Evolutionary conservation across 306 rosid species (phyloP).

Genomic region (Canavalia gladiata): DNA sequence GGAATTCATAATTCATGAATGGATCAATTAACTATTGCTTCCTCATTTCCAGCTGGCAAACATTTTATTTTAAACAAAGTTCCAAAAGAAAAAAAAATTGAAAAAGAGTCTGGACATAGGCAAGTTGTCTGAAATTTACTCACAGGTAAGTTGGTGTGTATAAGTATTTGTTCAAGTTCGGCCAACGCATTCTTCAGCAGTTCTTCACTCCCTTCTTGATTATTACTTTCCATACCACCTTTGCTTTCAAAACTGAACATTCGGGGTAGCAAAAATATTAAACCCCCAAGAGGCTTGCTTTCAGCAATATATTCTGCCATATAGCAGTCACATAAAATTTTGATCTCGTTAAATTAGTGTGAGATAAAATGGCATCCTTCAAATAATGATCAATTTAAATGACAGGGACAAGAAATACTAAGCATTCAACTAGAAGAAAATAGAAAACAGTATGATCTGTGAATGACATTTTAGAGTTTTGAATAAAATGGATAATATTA

Average conservation of each 20-base stretch:
- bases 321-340: slow-evolving; percentile 46
- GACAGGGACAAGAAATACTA: not conserved
- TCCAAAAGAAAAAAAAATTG: slow-evolving; percentile 24
- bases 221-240: slow-evolving; percentile 51
- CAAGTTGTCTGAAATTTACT: slow-evolving; percentile 56
- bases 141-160: slow-evolving; percentile 87
- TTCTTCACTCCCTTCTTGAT: slow-evolving; percentile 55
- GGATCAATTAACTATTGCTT: slow-evolving; percentile 10
- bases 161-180: slow-evolving; percentile 86
- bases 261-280: slow-evolving; percentile 86
- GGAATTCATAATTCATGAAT: slow-evolving; percentile 39
- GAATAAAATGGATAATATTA: not conserved
- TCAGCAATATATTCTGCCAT: slow-evolving; percentile 85
- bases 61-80: slow-evolving; percentile 20
- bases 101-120: slow-evolving; percentile 6
- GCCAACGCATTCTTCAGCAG: slow-evolving; percentile 58
- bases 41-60: slow-evolving; percentile 22
- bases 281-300: slow-evolving; percentile 88
- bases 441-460: not conserved
- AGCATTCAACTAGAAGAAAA: slow-evolving; percentile 24
- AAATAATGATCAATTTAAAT: slow-evolving; percentile 40
- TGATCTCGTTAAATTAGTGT: slow-evolving; percentile 31
- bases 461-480: slow-evolving; percentile 11
- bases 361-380: slow-evolving; percentile 35
- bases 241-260: slow-evolving; percentile 62